Base-by-base conservation (phyloP, 2,329 filamentous ascomycete genomes). In the Neofusicoccum sp. region DNA sequence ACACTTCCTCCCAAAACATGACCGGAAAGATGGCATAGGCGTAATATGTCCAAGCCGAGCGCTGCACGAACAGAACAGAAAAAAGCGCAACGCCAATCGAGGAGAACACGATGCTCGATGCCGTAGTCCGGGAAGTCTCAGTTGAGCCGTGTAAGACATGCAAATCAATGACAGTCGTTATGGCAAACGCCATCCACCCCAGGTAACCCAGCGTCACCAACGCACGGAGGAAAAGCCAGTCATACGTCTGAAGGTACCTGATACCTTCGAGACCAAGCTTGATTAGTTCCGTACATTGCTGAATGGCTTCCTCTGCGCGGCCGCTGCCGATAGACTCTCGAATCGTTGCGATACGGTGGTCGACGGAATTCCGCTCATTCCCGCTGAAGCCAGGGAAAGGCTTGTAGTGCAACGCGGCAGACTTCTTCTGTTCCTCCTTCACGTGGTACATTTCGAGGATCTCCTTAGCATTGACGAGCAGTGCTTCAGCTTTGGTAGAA, bases 381-480 rank as follows among this genome's bases (percentile, higher is more conserved):
- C 26, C 51, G 40, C 86, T 86, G 33, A 99, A 82, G 3, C 86
- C 85, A 31, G 82, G 77, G 70, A 89, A 99, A 0, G 93, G 88
- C 57, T 81, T 85, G 75, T 93, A 99, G 38, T 86, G 85, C 60
- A 99, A 75, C 69, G 93, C 85, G 0, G 84, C 89, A 0, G 83
- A 80, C 70, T 86, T 86, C 78, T 98, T 98, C 65, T 88, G 84
- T 64, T 88, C 86, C 73, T 98, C 93, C 76, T 99, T 99, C 62
- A 99, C 89, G 28, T 85, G 86, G 71, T 98, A 99, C 89, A 97
- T 97, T 72, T 99, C 95, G 31, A 99, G 78, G 49, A 99, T 95
- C 41, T 89, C 88, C 67, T 86, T 86, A 0, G 92, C 89, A 69
- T 99, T 99, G 38, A 89, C 87, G 20, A 97, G 79, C 5, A 91